Percentiles rank a stretch among this genome's conserved stretches.
Evolutionary conservation across 495 filamentous ascomycete genomes (phyloP).

Genomic region (Tetracladium setigerum): DNA sequence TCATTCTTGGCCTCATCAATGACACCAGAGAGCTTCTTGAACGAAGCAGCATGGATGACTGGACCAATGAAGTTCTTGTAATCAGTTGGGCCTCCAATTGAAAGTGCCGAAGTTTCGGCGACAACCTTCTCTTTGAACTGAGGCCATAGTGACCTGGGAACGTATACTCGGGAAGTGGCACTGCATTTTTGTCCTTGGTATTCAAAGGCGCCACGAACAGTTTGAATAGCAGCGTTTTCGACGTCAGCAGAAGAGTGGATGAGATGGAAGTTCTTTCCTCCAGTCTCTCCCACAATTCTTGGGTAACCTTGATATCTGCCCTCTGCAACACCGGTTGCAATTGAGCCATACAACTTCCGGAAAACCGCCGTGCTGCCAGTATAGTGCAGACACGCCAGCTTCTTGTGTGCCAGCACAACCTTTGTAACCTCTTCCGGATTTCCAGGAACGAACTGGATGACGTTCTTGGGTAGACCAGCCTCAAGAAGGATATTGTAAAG

Average conservation of each 20-base stretch:
- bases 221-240: conserved; percentile 69
- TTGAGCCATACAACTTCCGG: conserved; percentile 62
- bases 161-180: conserved; percentile 69
- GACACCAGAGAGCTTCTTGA: conserved; percentile 58
- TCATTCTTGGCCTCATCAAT: conserved; percentile 66
- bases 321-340: conserved; percentile 60
- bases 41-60: conserved; percentile 66
- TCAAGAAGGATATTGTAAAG: conserved; percentile 83
- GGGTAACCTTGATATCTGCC: conserved; percentile 68
- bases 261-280: conserved; percentile 90
- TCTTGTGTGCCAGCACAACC: conserved; percentile 55
- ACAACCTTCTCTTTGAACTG: conserved; percentile 56
- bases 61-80: conserved; percentile 68
- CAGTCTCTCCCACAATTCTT: conserved; percentile 77
- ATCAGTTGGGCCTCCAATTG: conserved; percentile 60
- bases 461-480: conserved; percentile 69
- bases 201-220: conserved; percentile 81
- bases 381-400: conserved; percentile 74
- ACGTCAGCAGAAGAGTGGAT: conserved; percentile 68
- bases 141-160: conserved; percentile 62
- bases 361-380: conserved; percentile 79
- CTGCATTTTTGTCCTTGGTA: conserved; percentile 89
- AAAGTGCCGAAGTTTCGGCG: conserved; percentile 56
- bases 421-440: conserved; percentile 68
- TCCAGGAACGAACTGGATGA: conserved; percentile 79